phyloP scores from a whole-genome alignment of 164 flowering plant genomes.

The Tetracentron sinense region DNA sequence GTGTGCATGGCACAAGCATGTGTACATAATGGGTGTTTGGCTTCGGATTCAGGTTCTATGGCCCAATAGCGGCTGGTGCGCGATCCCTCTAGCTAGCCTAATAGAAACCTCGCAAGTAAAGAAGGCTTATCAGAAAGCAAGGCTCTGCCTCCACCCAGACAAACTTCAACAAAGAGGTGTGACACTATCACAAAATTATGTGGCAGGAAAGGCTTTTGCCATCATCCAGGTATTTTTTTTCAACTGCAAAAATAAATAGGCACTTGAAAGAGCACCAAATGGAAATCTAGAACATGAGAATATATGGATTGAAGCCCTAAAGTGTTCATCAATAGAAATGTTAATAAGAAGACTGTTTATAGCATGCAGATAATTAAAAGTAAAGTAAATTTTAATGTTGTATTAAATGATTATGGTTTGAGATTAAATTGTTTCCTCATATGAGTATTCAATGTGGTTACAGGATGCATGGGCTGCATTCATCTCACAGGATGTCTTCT shows the following conservation, averaged over 20 bases:
- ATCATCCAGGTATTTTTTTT: slow-evolving; percentile 58
- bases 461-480: slow-evolving; percentile 64
- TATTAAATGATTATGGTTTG: too few relatives aligned
- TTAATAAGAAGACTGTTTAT: too few relatives aligned
- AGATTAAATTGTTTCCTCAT: too few relatives aligned
- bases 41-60: slow-evolving; percentile 53
- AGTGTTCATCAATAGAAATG: too few relatives aligned
- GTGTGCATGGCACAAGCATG: not conserved
- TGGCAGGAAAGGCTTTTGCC: slow-evolving; percentile 57
- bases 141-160: slow-evolving; percentile 75
- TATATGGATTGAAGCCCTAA: too few relatives aligned
- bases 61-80: slow-evolving; percentile 66
- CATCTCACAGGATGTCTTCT: slow-evolving; percentile 33
- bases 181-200: slow-evolving; percentile 43
- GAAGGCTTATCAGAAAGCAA: slow-evolving; percentile 74
- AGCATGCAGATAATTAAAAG: too few relatives aligned
- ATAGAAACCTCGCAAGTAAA: slow-evolving; percentile 52
- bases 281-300: too few relatives aligned
- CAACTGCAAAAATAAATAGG: too few relatives aligned
- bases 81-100: slow-evolving; percentile 40
- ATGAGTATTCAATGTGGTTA: not conserved
- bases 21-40: not conserved
- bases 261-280: too few relatives aligned
- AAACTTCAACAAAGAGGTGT: slow-evolving; percentile 81
- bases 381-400: too few relatives aligned